Evolutionary conservation across 192 early-diverging fungal species (phyloP), one percentile per base, ranked within the genome.

Genomic region (Backusella liffmaniae): DNA sequence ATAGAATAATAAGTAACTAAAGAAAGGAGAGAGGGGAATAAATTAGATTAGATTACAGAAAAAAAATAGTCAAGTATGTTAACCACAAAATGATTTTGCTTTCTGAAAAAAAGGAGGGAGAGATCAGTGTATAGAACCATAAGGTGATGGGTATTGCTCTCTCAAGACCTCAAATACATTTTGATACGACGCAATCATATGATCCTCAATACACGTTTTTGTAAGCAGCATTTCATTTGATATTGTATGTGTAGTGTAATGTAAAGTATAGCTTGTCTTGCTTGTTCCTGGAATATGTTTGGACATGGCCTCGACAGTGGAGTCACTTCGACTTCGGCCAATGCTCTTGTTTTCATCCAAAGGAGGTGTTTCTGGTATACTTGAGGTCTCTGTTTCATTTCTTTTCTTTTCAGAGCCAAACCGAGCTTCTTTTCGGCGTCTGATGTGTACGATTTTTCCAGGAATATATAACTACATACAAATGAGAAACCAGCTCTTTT

Each of bases 151-250:
- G 42, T 42, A 15, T 42, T 70, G 39, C 15, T 30, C 26, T 29
- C 39, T 42, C 36, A 70, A 42, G 13, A 39, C 37, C 6, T 56
- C 49, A 62, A 83, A 73, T 21, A 75, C 74, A 16, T 69, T 76
- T 62, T 73, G 44, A 76, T 80, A 77, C 3, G 49, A 66, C 12
- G 62, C 21, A 30, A 86, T 77, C 59, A 72, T 73, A 76, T 83
- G 80, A 51, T 86, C 84, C 56, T 75, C 74, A 4, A 86, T 74
- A 36, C 71, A 73, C 3, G 77, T 74, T 18, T 72, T 62, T 46
- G 77, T 79, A 2, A 83, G 36, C 13, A 76, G 13, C 72, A 83
- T 79, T 29, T 83, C 81, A 32, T 79, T 67, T 7, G 70, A 76
- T 7, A 83, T 56, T 23, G 66, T 32, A 23, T 70, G 44, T 7